Base-by-base conservation (phyloP, 768 basidiomycete species). In the Russula sp. region DNA sequence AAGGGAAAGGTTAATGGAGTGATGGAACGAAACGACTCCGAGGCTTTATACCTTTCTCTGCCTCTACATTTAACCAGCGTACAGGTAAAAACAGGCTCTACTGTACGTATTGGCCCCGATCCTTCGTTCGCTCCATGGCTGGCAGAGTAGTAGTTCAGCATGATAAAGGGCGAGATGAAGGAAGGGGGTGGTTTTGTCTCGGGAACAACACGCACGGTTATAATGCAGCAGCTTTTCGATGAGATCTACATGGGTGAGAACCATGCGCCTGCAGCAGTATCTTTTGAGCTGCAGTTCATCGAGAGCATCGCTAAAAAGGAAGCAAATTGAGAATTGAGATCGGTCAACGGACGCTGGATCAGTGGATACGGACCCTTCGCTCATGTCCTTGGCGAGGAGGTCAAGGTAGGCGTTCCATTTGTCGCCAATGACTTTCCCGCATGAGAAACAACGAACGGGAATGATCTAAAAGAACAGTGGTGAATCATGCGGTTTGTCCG, bases 241-340 rank as follows among this genome's bases (percentile, higher is more conserved):
- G 65, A 98, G 80, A 75, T 98, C 96, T 59, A 98, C 96, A 72
- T 98, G 96, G 0, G 96, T 98, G 57, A 98, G 77, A 6, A 98
- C 91, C 96, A 98, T 98, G 50, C 96, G 83, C 49, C 95, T 81
- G 75, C 96, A 98, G 75, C 96, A 98, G 70, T 98, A 98, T 58
- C 96, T 78, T 74, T 92, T 95, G 48, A 98, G 75, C 66, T 94
- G 89, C 1, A 96, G 77, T 68, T 89, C 85, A 64, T 95, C 93
- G 47, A 97, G 80, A 5, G 93, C 93, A 58, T 96, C 93, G 68
- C 94, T 96, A 66, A 46, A 13, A 39, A 41, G 38, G n/a, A 2
- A 14, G 39, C 18, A 41, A 41, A 41, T 41, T 5, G 18, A 11
- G 18, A 18, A 18, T 5, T 9, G 9, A 10, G 9, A 13, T 29